Conservation (phyloP, 352 stramenopile species). For the Globisporangium apiculatum region DNA sequence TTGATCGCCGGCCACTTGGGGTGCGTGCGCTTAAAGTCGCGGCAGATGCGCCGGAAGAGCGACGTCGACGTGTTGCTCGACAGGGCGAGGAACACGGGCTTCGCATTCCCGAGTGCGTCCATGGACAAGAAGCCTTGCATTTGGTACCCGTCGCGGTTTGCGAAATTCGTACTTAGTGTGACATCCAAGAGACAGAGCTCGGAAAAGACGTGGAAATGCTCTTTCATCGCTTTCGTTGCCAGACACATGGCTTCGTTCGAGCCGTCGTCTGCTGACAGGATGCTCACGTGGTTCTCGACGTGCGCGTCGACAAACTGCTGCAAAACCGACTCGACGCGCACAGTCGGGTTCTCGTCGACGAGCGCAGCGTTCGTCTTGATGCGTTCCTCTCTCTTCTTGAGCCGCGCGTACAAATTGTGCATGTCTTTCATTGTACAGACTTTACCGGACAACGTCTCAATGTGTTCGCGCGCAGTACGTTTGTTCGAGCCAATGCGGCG, state of each 20-base stretch:
- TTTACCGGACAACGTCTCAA: slow-evolving; percentile 56
- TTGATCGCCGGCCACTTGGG: slow-evolving; percentile 53
- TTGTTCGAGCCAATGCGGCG: slow-evolving; percentile 67
- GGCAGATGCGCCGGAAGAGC: slow-evolving; percentile 51
- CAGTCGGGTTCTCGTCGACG: slow-evolving; percentile 12
- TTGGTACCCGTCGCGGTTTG: slow-evolving; percentile 34
- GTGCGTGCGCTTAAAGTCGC: slow-evolving; percentile 72
- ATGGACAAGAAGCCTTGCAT: slow-evolving; percentile 64
- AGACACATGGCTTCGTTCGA: slow-evolving; percentile 71
- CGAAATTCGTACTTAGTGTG: slow-evolving; percentile 12
- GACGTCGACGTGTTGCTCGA: slow-evolving; percentile 40
- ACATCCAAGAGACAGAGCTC: slow-evolving; percentile 55
- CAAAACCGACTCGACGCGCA: slow-evolving; percentile 44
- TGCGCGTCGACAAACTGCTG: slow-evolving; percentile 64
- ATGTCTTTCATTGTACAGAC: slow-evolving; percentile 80
- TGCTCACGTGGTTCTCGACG: slow-evolving; percentile 72
- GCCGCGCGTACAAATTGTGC: slow-evolving; percentile 62
- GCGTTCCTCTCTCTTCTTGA: slow-evolving; percentile 51
- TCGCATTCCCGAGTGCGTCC: slow-evolving; percentile 58
- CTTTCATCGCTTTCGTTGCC: slow-evolving; percentile 65
- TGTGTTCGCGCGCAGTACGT: slow-evolving; percentile 44
- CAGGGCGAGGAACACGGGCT: slow-evolving; percentile 51
- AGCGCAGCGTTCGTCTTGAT: slow-evolving; percentile 38
- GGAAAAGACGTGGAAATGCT: slow-evolving; percentile 57
- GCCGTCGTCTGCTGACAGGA: slow-evolving; percentile 59